Base-by-base conservation (phyloP, 805 yeast genomes). In the Kregervanrija delftensis region DNA sequence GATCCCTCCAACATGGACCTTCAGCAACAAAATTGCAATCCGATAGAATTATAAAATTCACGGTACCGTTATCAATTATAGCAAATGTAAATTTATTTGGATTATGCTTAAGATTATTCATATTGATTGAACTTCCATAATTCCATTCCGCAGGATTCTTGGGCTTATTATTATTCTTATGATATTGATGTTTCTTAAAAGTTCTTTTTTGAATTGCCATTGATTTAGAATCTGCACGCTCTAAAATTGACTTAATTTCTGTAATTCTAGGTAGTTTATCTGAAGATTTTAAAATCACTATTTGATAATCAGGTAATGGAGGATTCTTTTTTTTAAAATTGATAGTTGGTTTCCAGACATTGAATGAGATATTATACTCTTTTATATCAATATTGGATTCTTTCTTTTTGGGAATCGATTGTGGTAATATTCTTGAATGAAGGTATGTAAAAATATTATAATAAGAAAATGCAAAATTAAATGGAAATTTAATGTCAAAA, bases 341-440 rank as follows among this genome's bases (percentile, higher is more conserved):
- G 0, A 85, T 72, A 2, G 72, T 67, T 2, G 98, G 97, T 59
- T 86, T 88, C 96, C 96, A 90, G 3, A 86, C 85, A 54, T 83
- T 72, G 54, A 70, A 89, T 0, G 76, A 67, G 3, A 83, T 64
- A 5, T 57, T 45, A 34, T 47, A 57, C 52, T 36, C 11, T 57
- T 54, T 42, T 47, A 50, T 3, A 60, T 50, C 45, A 55, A 60
- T 17, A 17, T n/a, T 11, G 50, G 47, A 44, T 36, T 22, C 39
- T 22, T 30, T 10, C 51, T 46, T 40, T 55, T 49, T 6, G 56
- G 37, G 39, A n/a, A 45, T 11, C 3, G 49, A 43, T 35, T 50
- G 53, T 8, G 30, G 13, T 9, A 33, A 4, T 15, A 52, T 41
- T 32, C 46, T 46, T 8, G 44, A 42, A 22, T 49, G 43, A 6